Evolutionary conservation across 345 rosid genomes (phyloP), one percentile per base, ranked within the genome.

Genomic region (Brassica nigra): DNA sequence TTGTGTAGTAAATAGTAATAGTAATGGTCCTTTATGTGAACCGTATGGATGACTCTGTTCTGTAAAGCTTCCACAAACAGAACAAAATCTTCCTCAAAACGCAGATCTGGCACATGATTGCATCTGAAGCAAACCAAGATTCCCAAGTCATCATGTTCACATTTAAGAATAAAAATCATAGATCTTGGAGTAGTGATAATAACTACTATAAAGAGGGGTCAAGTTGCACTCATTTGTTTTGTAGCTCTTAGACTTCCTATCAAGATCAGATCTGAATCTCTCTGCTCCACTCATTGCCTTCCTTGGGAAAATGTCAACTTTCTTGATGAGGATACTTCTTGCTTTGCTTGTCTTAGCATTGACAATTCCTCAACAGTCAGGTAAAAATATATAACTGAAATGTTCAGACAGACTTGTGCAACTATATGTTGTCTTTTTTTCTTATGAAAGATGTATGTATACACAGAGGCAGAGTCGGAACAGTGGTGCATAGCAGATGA

Each of bases 401-500:
- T 71, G 33, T 31, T 71, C 71, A 63, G 6, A 37, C 12, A 63
- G 6, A 37, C 12, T 29, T 34, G 28, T 62, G 16, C 9, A 34
- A 23, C 29, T 47, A 16, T 76, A 52, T 34, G 37, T 71, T 52
- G 16, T 6, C 52, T 11, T 49, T 30, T 18, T 2, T 4, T 3
- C 14, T 52, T 37, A 4, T n/a, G 36, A 1, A 27, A 65, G 28
- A 42, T 80, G 34, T 70, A 28, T 70, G 62, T 59, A 8, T 61
- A 58, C 61, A 10, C 31, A 86, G 93, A 64, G 33, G 95, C 88
- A 72, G 81, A 86, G 72, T 81, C 68, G 0, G 89, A 88, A 87
- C 92, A 90, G 79, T 94, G 94, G 94, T 92, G 98, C 65, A 66
- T 89, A 72, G 97, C 93, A 0, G 95, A 92, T 69, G 89, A 86